Conservation (phyloP, 1,284 basidiomycete genomes). For the Fomitiporia mediterranea region DNA sequence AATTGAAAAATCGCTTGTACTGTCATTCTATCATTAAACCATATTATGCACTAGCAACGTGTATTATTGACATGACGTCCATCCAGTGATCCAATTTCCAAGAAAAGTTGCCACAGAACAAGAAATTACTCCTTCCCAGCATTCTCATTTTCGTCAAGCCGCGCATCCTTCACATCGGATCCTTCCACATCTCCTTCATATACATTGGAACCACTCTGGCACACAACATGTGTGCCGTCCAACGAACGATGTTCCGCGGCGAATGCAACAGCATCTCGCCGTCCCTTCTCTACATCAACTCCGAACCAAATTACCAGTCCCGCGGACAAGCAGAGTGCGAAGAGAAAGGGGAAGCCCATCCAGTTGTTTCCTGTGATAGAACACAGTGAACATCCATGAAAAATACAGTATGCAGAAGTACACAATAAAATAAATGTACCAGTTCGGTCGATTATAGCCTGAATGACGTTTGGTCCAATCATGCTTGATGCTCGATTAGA, state of each 20-base stretch:
- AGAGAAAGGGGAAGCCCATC: conserved; percentile 81
- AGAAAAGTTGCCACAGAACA: no score
- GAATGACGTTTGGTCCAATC: conserved; percentile 76
- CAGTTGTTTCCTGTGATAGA: conserved; percentile 64
- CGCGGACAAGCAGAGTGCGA: conserved; percentile 61
- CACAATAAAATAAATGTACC: conserved; percentile 3
- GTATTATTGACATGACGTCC: no score
- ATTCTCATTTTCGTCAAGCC: not conserved
- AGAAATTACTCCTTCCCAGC: not conserved
- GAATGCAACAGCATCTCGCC: conserved; percentile 52
- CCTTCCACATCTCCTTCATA: not conserved
- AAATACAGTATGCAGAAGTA: not conserved
- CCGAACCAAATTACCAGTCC: conserved; percentile 69
- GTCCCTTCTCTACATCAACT: conserved; percentile 66
- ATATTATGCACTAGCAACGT: not conserved
- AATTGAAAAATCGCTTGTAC: not conserved
- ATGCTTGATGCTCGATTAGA: conserved; percentile 80
- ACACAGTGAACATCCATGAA: no score
- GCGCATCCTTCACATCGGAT: not conserved
- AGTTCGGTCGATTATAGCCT: conserved; percentile 69
- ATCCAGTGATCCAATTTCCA: no score
- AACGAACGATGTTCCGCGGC: conserved; percentile 14
- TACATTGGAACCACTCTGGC: not conserved
- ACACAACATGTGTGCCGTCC: conserved; percentile 7
- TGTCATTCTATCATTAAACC: not conserved